Percentiles rank a stretch among this genome's conserved stretches.
Evolutionary conservation across 208 protist species (phyloP).

Genomic region (Trypanosoma avium): DNA sequence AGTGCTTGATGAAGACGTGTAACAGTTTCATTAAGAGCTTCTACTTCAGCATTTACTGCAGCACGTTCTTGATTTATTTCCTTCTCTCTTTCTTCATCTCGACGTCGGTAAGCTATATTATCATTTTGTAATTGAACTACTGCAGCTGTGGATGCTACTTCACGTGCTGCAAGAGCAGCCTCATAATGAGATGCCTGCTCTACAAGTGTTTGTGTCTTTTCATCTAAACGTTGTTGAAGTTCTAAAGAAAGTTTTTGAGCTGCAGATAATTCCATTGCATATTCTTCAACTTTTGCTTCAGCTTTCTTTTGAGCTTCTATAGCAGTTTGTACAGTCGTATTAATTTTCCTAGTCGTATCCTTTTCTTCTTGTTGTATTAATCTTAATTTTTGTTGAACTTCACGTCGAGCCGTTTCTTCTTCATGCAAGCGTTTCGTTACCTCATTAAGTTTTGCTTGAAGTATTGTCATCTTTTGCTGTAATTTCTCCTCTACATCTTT

Average conservation of each 20-base stretch:
- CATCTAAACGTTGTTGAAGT: too few species aligned
- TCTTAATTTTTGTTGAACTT: slow-evolving; percentile 19
- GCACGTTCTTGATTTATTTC: slow-evolving; percentile 8
- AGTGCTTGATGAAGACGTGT: slow-evolving; percentile 3
- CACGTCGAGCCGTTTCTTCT: slow-evolving; percentile 11
- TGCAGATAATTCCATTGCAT: too few species aligned
- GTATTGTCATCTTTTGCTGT: slow-evolving; percentile 13
- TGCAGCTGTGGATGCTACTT: neutral
- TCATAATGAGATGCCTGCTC: slow-evolving; percentile 19
- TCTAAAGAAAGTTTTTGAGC: too few species aligned
- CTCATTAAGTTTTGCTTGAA: slow-evolving; percentile 14
- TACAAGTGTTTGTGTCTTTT: neutral
- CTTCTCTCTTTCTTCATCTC: slow-evolving; percentile 9
- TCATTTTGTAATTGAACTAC: slow-evolving; percentile 9
- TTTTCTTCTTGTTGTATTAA: slow-evolving; percentile 6
- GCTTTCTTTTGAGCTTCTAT: slow-evolving; percentile 21
- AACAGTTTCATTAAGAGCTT: slow-evolving; percentile 4
- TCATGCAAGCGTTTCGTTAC: too few species aligned
- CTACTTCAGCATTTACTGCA: neutral
- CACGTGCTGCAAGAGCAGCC: neutral
- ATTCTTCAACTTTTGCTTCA: too few species aligned
- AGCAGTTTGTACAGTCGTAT: slow-evolving; percentile 7
- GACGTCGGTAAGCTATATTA: neutral
- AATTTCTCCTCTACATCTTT: slow-evolving; percentile 9
- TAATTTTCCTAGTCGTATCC: slow-evolving; percentile 18